Percentiles rank a stretch among this genome's conserved stretches.
phyloP scores from a whole-genome alignment of 2,329 filamentous ascomycete species.

The Xylariaceae sp. region DNA sequence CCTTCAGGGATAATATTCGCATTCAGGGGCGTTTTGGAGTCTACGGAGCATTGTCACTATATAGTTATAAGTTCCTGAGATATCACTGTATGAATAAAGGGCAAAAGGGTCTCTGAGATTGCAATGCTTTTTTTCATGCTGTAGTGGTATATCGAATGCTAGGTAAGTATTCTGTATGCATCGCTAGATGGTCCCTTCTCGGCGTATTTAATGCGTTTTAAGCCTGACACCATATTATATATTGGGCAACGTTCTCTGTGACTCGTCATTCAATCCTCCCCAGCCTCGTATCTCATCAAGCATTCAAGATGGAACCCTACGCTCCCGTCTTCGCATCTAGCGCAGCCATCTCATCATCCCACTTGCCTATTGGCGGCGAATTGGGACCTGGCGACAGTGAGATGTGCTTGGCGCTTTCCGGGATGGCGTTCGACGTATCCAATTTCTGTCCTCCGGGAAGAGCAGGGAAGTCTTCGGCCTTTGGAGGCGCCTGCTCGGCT shows the following conservation, averaged over 20 bases:
- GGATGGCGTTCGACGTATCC: conserved; percentile 17
- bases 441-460: conserved; percentile 28
- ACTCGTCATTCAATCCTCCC: too few relatives aligned
- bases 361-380: conserved; percentile 41
- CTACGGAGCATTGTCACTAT: conserved; percentile 1
- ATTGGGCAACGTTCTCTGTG: too few relatives aligned
- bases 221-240: too few relatives aligned
- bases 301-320: background rate
- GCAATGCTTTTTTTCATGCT: conserved; percentile 1
- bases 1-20: background rate
- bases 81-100: conserved; percentile 15
- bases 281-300: too few relatives aligned
- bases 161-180: background rate
- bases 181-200: background rate
- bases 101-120: conserved; percentile 3
- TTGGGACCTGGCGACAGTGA: conserved; percentile 25
- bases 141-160: background rate
- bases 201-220: too few relatives aligned
- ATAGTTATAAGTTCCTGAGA: conserved; percentile 4
- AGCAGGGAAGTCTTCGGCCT: conserved; percentile 36
- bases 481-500: conserved; percentile 27
- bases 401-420: conserved; percentile 12
- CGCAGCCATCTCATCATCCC: conserved; percentile 57
- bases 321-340: conserved; percentile 31
- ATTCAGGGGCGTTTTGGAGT: conserved; percentile 15